phyloP scores from a whole-genome alignment of 2,329 filamentous ascomycete species.

The Lachnellula hyalina region DNA sequence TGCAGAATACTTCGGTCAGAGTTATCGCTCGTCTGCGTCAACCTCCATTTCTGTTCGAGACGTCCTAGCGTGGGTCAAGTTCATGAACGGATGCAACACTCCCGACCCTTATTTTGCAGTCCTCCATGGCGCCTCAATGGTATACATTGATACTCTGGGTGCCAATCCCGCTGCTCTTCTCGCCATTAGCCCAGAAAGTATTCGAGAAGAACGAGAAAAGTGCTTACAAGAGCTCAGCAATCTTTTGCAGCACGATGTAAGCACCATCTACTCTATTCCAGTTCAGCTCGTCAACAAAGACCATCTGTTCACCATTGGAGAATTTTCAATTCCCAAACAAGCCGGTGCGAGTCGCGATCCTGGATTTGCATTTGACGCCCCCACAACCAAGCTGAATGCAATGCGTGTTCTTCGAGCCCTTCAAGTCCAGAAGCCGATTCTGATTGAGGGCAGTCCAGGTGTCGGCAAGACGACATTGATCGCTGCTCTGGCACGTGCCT shows the following conservation, averaged over 20 bases:
- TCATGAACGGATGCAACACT: constrained; percentile 62
- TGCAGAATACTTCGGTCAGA: constrained; percentile 84
- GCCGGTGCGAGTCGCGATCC: constrained; percentile 45
- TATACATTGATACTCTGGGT: constrained; percentile 92
- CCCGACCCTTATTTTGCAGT: constrained; percentile 42
- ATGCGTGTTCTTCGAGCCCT: constrained; percentile 88
- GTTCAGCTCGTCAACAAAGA: constrained; percentile 53
- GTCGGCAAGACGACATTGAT: constrained; percentile 96
- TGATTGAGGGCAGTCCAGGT: constrained; percentile 94
- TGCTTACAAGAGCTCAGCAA: constrained; percentile 70
- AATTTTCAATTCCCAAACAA: constrained; percentile 61
- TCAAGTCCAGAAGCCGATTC: constrained; percentile 82
- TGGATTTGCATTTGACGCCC: constrained; percentile 76
- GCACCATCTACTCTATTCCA: constrained; percentile 57
- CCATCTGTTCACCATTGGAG: constrained; percentile 60
- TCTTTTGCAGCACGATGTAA: constrained; percentile 60
- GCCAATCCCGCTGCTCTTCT: constrained; percentile 90
- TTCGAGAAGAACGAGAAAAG: constrained; percentile 63
- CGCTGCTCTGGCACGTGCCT: constrained; percentile 72
- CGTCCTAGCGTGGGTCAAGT: constrained; percentile 87
- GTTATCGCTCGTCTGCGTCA: constrained; percentile 68
- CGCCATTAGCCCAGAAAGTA: constrained; percentile 62
- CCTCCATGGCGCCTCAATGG: constrained; percentile 86
- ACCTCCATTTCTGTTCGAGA: constrained; percentile 87
- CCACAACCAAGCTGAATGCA: constrained; percentile 82